Evolutionary conservation across 352 stramenopile genomes (phyloP).

Genomic region (Phytopythium aichiense): DNA sequence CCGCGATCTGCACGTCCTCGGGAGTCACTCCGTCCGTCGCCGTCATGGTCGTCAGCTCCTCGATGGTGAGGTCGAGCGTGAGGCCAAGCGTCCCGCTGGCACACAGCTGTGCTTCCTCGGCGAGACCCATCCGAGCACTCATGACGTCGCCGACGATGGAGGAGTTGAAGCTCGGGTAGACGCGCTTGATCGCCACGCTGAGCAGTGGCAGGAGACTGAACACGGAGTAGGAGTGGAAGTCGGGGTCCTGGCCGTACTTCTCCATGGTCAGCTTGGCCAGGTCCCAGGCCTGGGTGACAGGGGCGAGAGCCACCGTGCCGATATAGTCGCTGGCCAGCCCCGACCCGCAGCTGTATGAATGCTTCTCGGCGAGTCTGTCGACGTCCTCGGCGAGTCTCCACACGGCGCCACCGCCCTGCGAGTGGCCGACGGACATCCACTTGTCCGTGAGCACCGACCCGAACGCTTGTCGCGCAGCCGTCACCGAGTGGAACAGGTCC

Average conservation of each 20-base stretch:
- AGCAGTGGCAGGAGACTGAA: background rate
- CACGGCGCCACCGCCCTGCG: conserved; percentile 7
- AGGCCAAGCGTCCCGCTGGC: background rate
- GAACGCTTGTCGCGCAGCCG: conserved; percentile 8
- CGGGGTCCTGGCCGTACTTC: background rate
- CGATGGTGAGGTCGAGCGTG: background rate
- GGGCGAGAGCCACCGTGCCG: conserved; percentile 4
- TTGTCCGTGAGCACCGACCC: conserved; percentile 1
- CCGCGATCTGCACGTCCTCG: background rate
- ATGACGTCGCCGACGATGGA: conserved; percentile 7
- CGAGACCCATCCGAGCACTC: conserved; percentile 2
- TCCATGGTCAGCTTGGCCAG: background rate
- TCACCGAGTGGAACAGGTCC: conserved; percentile 11
- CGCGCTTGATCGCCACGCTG: background rate
- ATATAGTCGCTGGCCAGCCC: conserved; percentile 1
- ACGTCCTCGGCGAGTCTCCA: conserved; percentile 11
- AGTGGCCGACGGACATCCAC: conserved; percentile 10
- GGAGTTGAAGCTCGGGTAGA: conserved; percentile 6
- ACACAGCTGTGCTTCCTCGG: conserved; percentile 11
- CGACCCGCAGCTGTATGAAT: background rate
- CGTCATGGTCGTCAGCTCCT: conserved; percentile 6
- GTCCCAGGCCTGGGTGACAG: conserved; percentile 1
- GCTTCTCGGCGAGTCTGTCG: background rate
- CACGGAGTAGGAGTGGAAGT: conserved; percentile 7
- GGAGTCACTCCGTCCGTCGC: background rate